Evolutionary conservation across 495 filamentous ascomycete genomes (phyloP).

Genomic region (Neurospora pannonica): DNA sequence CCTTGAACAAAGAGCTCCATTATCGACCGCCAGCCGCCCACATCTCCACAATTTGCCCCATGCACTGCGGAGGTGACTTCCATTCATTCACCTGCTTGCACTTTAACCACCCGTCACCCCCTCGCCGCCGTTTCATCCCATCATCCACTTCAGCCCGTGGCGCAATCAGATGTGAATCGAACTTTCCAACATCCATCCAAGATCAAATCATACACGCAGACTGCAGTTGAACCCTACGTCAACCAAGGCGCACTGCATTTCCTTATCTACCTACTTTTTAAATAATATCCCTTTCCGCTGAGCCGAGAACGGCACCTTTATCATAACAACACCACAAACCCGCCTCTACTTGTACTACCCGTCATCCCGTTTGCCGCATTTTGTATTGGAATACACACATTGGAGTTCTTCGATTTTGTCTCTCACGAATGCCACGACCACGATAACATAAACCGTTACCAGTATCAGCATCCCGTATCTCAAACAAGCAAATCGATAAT

Average conservation of each 20-base stretch:
- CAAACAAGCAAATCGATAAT: not conserved
- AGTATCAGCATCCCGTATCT: not conserved
- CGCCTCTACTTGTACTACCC: not conserved
- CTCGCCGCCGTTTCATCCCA: not conserved
- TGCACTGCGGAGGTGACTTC: not conserved
- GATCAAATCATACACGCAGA: not conserved
- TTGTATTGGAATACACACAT: not conserved
- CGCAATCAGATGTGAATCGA: not conserved
- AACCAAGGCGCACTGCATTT: not conserved
- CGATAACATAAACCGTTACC: not conserved
- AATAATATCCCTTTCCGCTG: not conserved
- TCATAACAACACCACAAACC: not conserved
- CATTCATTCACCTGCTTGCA: not conserved
- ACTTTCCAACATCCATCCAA: not conserved
- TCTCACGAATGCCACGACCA: not conserved
- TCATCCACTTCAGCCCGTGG: not conserved
- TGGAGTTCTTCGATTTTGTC: not conserved
- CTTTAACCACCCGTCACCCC: not conserved
- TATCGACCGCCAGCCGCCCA: not conserved
- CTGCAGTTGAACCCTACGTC: not conserved
- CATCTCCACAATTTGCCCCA: not conserved
- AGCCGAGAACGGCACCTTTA: not conserved
- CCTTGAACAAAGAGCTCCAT: not conserved
- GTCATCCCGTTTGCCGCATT: not conserved
- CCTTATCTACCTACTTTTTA: not conserved